A percentile compares a stretch with the other conserved stretches of the same genome.
Evolutionary conservation across 2,329 filamentous ascomycete genomes (phyloP).

Genomic region (Colletotrichum simmondsii): DNA sequence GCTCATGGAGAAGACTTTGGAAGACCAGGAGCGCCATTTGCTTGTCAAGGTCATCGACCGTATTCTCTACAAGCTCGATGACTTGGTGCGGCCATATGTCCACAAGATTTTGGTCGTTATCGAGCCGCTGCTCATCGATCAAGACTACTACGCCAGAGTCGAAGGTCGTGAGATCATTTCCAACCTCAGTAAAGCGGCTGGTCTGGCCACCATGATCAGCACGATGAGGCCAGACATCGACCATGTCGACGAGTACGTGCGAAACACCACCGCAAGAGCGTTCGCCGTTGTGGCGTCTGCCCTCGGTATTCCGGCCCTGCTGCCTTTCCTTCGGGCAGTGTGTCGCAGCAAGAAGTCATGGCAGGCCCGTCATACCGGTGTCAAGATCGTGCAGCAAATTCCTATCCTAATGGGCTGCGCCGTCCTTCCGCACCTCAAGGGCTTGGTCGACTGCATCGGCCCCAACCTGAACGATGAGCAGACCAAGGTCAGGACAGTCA

Average conservation of each 20-base stretch:
- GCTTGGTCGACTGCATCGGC: slow-evolving; percentile 94
- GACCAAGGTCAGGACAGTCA: slow-evolving; percentile 96
- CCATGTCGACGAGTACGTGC: slow-evolving; percentile 97
- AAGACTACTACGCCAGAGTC: slow-evolving; percentile 98
- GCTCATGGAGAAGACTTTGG: slow-evolving; percentile 97
- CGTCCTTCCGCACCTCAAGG: slow-evolving; percentile 93
- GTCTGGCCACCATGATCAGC: slow-evolving; percentile 98
- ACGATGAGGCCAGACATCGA: slow-evolving; percentile 99
- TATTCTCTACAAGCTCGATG: slow-evolving; percentile 97
- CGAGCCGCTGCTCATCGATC: slow-evolving; percentile 97
- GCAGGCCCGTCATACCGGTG: slow-evolving; percentile 97
- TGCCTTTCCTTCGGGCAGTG: slow-evolving; percentile 94
- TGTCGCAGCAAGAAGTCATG: slow-evolving; percentile 99
- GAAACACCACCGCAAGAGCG: slow-evolving; percentile 95
- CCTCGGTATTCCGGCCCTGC: slow-evolving; percentile 91
- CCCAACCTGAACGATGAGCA: slow-evolving; percentile 98
- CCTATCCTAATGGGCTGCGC: slow-evolving; percentile 99
- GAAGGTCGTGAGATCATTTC: slow-evolving; percentile 99
- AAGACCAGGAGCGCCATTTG: slow-evolving; percentile 97
- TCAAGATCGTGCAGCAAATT: slow-evolving; percentile 99
- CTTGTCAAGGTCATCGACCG: slow-evolving; percentile 99
- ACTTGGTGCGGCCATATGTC: slow-evolving; percentile 93
- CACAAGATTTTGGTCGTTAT: slow-evolving; percentile 99
- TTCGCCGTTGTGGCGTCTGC: slow-evolving; percentile 98
- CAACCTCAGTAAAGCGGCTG: slow-evolving; percentile 95